A percentile compares a stretch with the other conserved stretches of the same genome.
Conservation (phyloP, 257 asterid genomes). For the Nicotiana paniculata region DNA sequence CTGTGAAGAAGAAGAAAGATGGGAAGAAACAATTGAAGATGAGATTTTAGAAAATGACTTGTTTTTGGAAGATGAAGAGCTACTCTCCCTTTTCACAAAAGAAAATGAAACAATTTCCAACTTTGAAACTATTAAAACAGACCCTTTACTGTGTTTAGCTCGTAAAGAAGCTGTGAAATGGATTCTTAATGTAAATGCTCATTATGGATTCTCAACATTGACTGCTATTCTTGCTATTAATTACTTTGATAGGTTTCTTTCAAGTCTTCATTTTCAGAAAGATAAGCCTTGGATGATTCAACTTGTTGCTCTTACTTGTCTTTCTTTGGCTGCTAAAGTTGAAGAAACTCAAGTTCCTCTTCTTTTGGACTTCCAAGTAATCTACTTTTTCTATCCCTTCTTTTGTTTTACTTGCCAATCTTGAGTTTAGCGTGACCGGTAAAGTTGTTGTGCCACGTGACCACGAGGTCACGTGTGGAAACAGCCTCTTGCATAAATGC, state of each 20-base stretch:
- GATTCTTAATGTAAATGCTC: constrained; percentile 49
- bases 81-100: constrained; percentile 49
- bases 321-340: constrained; percentile 84
- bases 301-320: constrained; percentile 68
- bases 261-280: constrained; percentile 22
- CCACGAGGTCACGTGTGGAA: no score
- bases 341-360: constrained; percentile 76
- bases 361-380: constrained; percentile 75
- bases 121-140: neutral
- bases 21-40: constrained; percentile 23
- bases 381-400: neutral
- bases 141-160: constrained; percentile 7
- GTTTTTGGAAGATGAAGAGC: constrained; percentile 70
- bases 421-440: no score
- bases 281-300: constrained; percentile 86
- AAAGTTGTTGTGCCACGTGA: no score
- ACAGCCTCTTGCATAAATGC: no score
- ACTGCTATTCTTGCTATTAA: constrained; percentile 69
- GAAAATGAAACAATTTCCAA: constrained; percentile 38
- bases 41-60: constrained; percentile 21
- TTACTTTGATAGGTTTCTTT: constrained; percentile 63
- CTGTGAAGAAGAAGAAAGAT: constrained; percentile 42
- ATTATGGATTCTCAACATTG: constrained; percentile 48
- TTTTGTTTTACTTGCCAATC: neutral
- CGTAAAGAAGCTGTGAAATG: constrained; percentile 62